Evolutionary conservation across 2,329 filamentous ascomycete species (phyloP).

Genomic region (Botrytis squamosa): DNA sequence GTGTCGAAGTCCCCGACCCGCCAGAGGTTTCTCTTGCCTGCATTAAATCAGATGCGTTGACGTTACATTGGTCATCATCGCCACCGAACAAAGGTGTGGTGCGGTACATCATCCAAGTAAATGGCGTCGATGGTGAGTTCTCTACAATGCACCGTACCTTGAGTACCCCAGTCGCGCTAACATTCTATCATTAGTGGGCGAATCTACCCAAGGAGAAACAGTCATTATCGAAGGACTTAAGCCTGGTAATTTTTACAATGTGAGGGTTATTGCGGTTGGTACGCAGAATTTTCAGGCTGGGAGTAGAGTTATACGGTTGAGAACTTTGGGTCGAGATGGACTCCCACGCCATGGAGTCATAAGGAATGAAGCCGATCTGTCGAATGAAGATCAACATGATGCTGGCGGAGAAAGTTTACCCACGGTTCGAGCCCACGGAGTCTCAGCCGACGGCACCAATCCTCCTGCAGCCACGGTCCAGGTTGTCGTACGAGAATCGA

Average conservation of each 20-base stretch:
- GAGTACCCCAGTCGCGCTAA: conserved; percentile 8
- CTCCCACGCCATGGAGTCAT: conserved; percentile 59
- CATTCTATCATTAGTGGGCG: conserved; percentile 62
- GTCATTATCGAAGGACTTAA: conserved; percentile 88
- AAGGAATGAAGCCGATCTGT: conserved; percentile 56
- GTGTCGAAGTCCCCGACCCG: conserved; percentile 87
- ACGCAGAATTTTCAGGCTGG: conserved; percentile 89
- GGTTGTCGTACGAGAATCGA: conserved; percentile 64
- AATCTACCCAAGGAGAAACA: conserved; percentile 76
- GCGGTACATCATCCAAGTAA: conserved; percentile 89
- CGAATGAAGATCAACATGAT: conserved; percentile 50
- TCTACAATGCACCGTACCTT: background rate
- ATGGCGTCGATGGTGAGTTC: conserved; percentile 78
- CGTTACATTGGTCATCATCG: conserved; percentile 85
- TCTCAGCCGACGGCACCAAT: conserved; percentile 59
- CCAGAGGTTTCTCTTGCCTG: conserved; percentile 88
- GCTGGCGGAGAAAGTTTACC: conserved; percentile 49
- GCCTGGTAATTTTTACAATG: conserved; percentile 87
- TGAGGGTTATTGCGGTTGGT: conserved; percentile 88
- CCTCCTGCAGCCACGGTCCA: conserved; percentile 58
- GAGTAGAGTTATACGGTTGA: conserved; percentile 79
- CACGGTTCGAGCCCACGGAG: conserved; percentile 45
- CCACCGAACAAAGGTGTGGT: conserved; percentile 60
- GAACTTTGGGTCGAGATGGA: conserved; percentile 68
- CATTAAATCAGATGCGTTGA: conserved; percentile 82